Evolutionary conservation across 345 rosid genomes (phyloP), one percentile per base, ranked within the genome.

Genomic region (Melastoma malabathricum): DNA sequence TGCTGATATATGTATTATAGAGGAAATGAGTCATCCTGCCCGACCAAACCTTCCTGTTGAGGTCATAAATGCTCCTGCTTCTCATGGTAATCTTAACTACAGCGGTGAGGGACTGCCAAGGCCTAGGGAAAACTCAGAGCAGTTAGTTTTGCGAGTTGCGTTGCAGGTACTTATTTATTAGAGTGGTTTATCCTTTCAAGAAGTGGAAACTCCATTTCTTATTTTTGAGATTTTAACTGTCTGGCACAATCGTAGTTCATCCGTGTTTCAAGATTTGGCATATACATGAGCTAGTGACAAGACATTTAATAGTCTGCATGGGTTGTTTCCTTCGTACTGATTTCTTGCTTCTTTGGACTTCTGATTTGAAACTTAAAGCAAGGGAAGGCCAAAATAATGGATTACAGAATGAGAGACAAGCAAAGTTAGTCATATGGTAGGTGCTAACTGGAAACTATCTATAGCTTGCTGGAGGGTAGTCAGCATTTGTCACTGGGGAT

Each of bases 1-100:
- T 58, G 67, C 76, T 62, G 93, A 86, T 70, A 47, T 92, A 55
- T 84, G 75, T 71, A 79, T 92, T 19, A 80, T 86, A 52, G 96
- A 86, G 58, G 78, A 78, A 64, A 73, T 64, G 60, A 74, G 95
- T 64, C 87, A 69, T 68, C 73, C 83, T 60, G 72, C 75, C 5
- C 52, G 34, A 25, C 52, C 73, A 27, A 60, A 44, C 63, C 81
- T 50, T 47, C 66, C 68, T 66, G 47, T 44, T 44, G 61, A 68
- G 15, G 62, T 54, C 44, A 63, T 34, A 44, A 71, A 46, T 58
- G 58, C 66, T 10, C 48, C 47, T 29, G 54, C 64, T 19, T 20
- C 17, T 56, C 43, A 66, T 64, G 68, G 67, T 61, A 61, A 68
- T 23, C 38, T 38, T 50, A 60, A 52, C 59, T 55, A 66, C 60